Base-by-base conservation (phyloP, 257 asterid genomes). In the Nicotiana knightiana region DNA sequence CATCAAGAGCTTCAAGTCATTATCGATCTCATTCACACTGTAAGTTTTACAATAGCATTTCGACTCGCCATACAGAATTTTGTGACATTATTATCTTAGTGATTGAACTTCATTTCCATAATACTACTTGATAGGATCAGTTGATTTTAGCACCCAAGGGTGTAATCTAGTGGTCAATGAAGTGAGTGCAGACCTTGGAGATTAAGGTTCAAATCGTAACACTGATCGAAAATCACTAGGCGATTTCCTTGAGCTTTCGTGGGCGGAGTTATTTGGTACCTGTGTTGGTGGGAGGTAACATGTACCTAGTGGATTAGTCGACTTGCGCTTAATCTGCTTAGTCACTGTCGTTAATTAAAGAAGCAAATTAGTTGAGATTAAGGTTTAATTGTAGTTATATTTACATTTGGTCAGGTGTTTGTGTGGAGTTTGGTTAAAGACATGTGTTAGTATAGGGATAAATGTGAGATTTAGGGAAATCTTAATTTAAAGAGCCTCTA, bases 1-100 rank as follows among this genome's bases (percentile, higher is more conserved):
- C 98, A 90, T 87, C 97, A 96, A 83, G 99, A 96, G 93, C 98
- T 96, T 79, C 88, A 92, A 15, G 98, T 96, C 88, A 94, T 96
- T 32, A 91, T 96, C 83, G 99, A 96, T 87, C 97, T 93, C 86
- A 96, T 96, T 80, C 91, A 92, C 81, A 96, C 98, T 65, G 99
- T 94, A 86, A 86, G 64, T 16, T 43, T 84, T 17, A 48, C 16
- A 6, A 53, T 37, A 24, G 53, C 9, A 48, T 48, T 48, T 28
- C 53, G 9, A 26, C 26, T 26, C 62, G 3, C 12, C 58, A 5
- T 70, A 43, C 15, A 6, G 62, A 26, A 24, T 6, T 71, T 24
- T 48, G 37, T 48, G 61, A 24, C 61, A 6, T 48, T 48, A 26
- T 71, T 43, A 39, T 68, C 17, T 39, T 39, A 68, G 6, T 68